These are phyloP conservation scores for Smithsoniella earleae DNA, from an alignment of 163 green algal species.

Conservation along the genomic window DNA sequence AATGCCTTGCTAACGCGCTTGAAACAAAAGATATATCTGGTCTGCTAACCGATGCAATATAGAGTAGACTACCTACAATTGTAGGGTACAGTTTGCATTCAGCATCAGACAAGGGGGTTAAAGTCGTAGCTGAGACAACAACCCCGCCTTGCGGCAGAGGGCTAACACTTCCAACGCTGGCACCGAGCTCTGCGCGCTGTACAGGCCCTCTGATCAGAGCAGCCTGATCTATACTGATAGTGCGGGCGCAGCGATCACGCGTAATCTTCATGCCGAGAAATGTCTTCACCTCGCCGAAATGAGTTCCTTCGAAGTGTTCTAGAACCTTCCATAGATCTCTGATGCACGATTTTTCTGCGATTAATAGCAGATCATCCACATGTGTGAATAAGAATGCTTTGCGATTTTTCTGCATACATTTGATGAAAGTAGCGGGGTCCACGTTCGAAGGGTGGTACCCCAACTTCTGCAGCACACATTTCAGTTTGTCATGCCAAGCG, in stretches of 20 bases:
- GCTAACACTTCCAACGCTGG: not conserved
- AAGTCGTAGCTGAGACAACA: not conserved
- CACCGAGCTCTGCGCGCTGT: not conserved
- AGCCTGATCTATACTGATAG: not conserved
- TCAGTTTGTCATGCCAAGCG: not conserved
- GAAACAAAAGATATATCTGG: conserved; percentile 38
- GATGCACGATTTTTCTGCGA: not conserved
- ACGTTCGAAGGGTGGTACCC: not conserved
- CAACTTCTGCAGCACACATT: not conserved
- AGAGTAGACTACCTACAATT: conserved; percentile 40
- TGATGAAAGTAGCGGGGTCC: not conserved
- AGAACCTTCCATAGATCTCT: not conserved
- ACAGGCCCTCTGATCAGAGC: not conserved
- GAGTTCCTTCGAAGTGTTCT: not conserved
- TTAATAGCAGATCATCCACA: not conserved
- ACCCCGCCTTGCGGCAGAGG: not conserved
- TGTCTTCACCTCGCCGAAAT: not conserved
- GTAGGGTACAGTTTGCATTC: not conserved
- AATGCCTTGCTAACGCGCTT: conserved; percentile 35
- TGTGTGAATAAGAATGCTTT: conserved; percentile 9
- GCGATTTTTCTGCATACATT: not conserved
- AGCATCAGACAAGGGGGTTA: not conserved
- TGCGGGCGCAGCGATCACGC: not conserved
- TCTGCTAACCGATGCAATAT: conserved; percentile 34
- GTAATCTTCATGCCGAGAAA: not conserved